Conservation (phyloP, 257 asterid species). For the Penstemon newberryi region DNA sequence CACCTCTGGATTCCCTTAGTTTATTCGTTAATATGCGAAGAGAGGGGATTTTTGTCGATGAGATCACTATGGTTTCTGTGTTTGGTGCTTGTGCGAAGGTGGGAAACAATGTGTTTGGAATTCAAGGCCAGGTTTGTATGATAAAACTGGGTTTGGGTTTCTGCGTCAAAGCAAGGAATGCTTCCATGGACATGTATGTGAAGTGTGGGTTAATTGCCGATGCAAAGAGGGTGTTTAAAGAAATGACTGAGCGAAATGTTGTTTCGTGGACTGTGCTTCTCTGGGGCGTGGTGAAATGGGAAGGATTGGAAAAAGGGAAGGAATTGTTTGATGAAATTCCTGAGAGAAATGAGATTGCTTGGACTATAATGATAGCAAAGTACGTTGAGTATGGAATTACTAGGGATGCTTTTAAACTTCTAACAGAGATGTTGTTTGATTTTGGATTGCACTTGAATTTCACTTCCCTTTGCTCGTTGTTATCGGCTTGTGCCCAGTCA, state of each 20-base stretch:
- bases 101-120: constrained; percentile 47
- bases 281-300: constrained; percentile 63
- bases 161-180: constrained; percentile 53
- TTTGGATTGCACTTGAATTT: constrained; percentile 43
- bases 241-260: constrained; percentile 54
- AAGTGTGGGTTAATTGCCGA: constrained; percentile 54
- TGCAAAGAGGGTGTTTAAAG: constrained; percentile 53
- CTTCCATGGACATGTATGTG: constrained; percentile 73
- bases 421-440: constrained; percentile 51
- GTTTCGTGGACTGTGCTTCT: constrained; percentile 85
- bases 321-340: constrained; percentile 67
- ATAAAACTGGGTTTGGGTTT: constrained; percentile 53
- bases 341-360: constrained; percentile 65
- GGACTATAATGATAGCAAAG: constrained; percentile 60
- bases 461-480: constrained; percentile 52
- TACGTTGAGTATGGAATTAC: constrained; percentile 54
- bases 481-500: constrained; percentile 66
- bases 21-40: constrained; percentile 56
- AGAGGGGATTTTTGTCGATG: constrained; percentile 43
- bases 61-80: constrained; percentile 55
- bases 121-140: constrained; percentile 56
- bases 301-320: constrained; percentile 57
- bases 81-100: constrained; percentile 59
- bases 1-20: constrained; percentile 42
- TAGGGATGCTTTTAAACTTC: constrained; percentile 53